These are phyloP conservation scores for Dicorynia guianensis DNA, from an alignment of 306 rosid species.

Conservation along the genomic window DNA sequence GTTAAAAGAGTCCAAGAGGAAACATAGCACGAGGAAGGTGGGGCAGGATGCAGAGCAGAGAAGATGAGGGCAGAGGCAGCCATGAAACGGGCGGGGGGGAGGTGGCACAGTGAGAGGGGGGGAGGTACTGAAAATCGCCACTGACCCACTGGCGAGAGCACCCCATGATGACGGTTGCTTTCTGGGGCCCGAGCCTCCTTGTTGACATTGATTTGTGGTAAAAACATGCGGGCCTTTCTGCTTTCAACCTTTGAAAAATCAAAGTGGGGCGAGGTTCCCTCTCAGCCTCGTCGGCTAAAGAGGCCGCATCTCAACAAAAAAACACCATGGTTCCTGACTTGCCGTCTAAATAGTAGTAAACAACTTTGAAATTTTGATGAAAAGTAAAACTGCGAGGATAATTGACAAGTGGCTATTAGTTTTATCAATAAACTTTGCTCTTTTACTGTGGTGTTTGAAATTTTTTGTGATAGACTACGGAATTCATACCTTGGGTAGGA, in stretches of 20 bases:
- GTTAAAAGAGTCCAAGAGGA: conserved; percentile 37
- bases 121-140: conserved; percentile 16
- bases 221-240: conserved; percentile 28
- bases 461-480: no score
- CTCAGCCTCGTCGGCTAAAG: conserved; percentile 20
- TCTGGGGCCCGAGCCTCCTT: conserved; percentile 4
- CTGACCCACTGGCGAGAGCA: conserved; percentile 19
- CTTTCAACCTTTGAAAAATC: neutral
- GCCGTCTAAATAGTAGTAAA: no score
- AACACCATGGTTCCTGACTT: no score
- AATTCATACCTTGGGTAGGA: no score
- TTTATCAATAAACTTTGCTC: no score
- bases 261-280: conserved; percentile 38
- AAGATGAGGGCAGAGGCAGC: neutral
- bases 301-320: no score
- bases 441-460: no score
- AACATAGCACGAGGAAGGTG: conserved; percentile 64
- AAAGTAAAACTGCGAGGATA: no score
- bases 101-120: conserved; percentile 33
- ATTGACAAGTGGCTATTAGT: no score
- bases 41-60: conserved; percentile 10
- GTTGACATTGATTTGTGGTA: neutral
- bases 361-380: no score
- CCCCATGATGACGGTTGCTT: neutral
- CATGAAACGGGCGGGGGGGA: neutral